phyloP scores from a whole-genome alignment of 805 yeast genomes.

The Candida insectorum region DNA sequence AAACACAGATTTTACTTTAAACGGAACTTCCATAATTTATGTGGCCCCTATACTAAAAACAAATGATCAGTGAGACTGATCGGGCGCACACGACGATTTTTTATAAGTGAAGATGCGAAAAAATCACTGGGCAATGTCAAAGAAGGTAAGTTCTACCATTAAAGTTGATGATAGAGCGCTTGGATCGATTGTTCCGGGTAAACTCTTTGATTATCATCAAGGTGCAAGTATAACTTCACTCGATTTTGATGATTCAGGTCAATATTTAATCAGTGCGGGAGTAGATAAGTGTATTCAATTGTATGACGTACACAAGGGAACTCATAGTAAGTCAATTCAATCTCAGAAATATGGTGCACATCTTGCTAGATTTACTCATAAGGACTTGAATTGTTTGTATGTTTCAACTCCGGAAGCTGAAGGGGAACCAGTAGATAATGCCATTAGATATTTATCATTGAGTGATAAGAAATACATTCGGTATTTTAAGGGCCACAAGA shows the following conservation, averaged over 20 bases:
- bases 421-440: slow-evolving; percentile 45
- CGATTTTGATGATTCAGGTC: slow-evolving; percentile 83
- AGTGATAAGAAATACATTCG: slow-evolving; percentile 77
- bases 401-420: slow-evolving; percentile 61
- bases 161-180: slow-evolving; percentile 24
- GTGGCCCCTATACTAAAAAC: background rate
- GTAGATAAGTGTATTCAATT: slow-evolving; percentile 80
- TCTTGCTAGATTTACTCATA: slow-evolving; percentile 78
- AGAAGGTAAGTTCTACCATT: slow-evolving; percentile 17
- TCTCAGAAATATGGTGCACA: slow-evolving; percentile 93
- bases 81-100: no score
- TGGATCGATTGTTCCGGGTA: slow-evolving; percentile 34
- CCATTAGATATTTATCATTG: slow-evolving; percentile 71
- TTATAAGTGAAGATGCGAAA: no score
- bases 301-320: slow-evolving; percentile 71
- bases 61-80: no score
- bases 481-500: slow-evolving; percentile 85
- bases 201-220: slow-evolving; percentile 49
- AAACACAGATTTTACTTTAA: slow-evolving; percentile 63
- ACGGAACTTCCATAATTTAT: slow-evolving; percentile 39
- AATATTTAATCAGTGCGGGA: slow-evolving; percentile 69
- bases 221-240: slow-evolving; percentile 61
- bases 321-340: slow-evolving; percentile 62
- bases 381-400: slow-evolving; percentile 67
- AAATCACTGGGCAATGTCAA: slow-evolving; percentile 1